Base-by-base conservation (phyloP, 1,139 yeast genomes). In the Saccharomyces hybrid region DNA sequence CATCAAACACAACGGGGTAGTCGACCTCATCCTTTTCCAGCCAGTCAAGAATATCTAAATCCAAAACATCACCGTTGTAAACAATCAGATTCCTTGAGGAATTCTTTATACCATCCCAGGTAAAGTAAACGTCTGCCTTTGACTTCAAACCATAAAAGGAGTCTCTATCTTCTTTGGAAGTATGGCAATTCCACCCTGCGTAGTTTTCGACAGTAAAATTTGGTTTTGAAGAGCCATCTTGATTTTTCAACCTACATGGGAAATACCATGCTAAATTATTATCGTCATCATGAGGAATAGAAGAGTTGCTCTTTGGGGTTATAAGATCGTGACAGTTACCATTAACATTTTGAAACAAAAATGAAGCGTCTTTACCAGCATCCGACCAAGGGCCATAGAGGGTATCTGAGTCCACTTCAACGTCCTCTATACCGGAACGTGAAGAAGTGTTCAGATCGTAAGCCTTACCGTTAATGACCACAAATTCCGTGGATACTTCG, bases 271-370 rank as follows among this genome's bases (percentile, higher is more conserved):
- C 98, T 61, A 93, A 69, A 50, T 84, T 83, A 23, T 78, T 76
- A 46, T 80, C 81, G 44, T 76, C 77, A 58, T 78, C 75, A 57
- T 75, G 72, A 0, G 97, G 97, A 56, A 91, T 90, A 0, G 84
- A 62, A 64, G 88, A 80, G 66, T 84, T 79, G 8, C 75, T 81
- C 59, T 81, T 81, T 49, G 98, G 95, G n/a, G 73, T 78, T 56
- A 93, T 86, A 55, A 93, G 75, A 27, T 84, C 86, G 69, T 83
- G 84, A 73, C 99, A 93, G 70, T 90, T 85, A 31, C 97, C 97
- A 68, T 93, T 93, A 51, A 93, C 97, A 68, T 93, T 93, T 71
- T 93, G 99, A 71, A 93, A 93, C 59, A 93, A 74, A 60, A 93
- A 86, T 1, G 95, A 80, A 1, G 88, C 97, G 70, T 93, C 98